phyloP scores from a whole-genome alignment of 306 rosid species.

The Malus sylvestris region DNA sequence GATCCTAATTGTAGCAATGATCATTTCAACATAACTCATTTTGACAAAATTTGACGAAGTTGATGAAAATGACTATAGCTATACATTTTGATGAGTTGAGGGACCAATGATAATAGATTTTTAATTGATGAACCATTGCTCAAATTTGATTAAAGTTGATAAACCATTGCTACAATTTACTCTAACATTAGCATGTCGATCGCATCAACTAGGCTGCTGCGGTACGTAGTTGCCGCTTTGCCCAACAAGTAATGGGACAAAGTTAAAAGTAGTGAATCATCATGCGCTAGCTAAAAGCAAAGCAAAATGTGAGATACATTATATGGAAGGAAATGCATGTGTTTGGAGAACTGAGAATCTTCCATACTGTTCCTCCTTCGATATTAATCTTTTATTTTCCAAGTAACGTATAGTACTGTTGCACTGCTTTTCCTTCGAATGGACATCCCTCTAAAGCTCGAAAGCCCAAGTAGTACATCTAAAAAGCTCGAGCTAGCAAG shows the following conservation, averaged over 20 bases:
- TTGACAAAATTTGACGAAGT: no score
- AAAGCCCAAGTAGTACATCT: not conserved
- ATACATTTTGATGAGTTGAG: no score
- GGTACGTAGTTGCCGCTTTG: not conserved
- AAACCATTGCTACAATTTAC: no score
- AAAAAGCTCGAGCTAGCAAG: not conserved
- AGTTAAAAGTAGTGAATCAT: not conserved
- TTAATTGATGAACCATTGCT: fast-evolving
- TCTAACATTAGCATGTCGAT: not conserved
- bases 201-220: not conserved
- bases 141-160: no score
- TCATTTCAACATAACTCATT: no score
- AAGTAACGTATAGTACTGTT: not conserved
- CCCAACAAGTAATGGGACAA: not conserved
- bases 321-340: not conserved
- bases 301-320: not conserved
- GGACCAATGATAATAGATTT: no score
- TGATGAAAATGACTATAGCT: no score
- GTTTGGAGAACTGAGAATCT: constrained; percentile 2
- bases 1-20: no score
- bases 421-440: not conserved
- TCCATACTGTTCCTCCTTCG: not conserved
- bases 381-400: not conserved
- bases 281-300: not conserved
- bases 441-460: no score